These are phyloP conservation scores for Phoma sp. DNA, from an alignment of 2,329 filamentous ascomycete genomes.

Conservation along the genomic window DNA sequence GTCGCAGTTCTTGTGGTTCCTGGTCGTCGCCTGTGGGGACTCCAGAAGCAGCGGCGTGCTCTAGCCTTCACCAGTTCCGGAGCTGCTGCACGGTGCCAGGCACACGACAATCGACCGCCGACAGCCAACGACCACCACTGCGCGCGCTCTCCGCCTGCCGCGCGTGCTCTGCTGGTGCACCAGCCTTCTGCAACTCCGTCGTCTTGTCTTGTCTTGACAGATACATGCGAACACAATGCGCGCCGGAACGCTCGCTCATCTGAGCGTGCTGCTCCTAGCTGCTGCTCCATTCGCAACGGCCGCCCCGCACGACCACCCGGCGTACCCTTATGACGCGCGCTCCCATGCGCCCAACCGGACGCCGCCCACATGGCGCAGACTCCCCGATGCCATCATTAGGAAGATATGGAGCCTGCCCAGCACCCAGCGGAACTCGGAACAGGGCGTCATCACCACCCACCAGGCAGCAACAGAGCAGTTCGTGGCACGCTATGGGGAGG, in stretches of 20 bases:
- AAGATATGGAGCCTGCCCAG: constrained; percentile 39
- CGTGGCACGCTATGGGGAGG: constrained; percentile 68
- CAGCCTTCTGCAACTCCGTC: neutral
- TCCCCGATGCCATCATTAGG: constrained; percentile 46
- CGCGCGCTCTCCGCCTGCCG: neutral
- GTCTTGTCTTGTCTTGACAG: neutral
- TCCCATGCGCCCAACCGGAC: constrained; percentile 21
- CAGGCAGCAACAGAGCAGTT: constrained; percentile 26
- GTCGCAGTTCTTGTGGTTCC: neutral
- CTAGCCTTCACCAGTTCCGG: neutral
- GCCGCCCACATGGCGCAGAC: constrained; percentile 43
- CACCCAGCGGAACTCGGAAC: constrained; percentile 20
- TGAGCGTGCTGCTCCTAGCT: constrained; percentile 40
- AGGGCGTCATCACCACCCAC: neutral
- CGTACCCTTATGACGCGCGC: constrained; percentile 18
- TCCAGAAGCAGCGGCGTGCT: neutral
- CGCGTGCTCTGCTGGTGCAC: neutral
- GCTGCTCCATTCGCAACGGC: constrained; percentile 32
- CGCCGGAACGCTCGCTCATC: constrained; percentile 29
- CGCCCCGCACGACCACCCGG: constrained; percentile 37
- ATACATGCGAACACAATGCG: constrained; percentile 33
- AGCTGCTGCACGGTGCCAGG: neutral
- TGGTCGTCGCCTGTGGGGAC: neutral
- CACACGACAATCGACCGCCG: neutral
- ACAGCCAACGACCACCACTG: neutral